phyloP scores from a whole-genome alignment of 176 grass and related monocot species.

The Paspalum vaginatum region DNA sequence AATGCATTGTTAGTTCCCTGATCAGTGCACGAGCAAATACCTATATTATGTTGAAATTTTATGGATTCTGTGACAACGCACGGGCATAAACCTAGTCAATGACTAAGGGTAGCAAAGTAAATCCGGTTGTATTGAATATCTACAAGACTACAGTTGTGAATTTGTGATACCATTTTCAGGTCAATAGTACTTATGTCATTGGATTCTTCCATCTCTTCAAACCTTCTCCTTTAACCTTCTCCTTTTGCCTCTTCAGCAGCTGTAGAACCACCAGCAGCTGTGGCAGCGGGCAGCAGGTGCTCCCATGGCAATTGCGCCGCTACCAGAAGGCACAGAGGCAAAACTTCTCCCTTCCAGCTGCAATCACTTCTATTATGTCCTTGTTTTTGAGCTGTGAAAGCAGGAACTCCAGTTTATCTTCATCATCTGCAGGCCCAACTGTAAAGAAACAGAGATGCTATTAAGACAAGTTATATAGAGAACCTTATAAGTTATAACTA shows the following conservation, averaged over 20 bases:
- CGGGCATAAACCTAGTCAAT: no score
- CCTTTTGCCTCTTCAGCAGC: slow-evolving; percentile 78
- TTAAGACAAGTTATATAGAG: not conserved
- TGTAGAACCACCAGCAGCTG: slow-evolving; percentile 52
- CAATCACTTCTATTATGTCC: slow-evolving; percentile 80
- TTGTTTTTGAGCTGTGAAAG: slow-evolving; percentile 67
- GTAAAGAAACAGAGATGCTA: not conserved
- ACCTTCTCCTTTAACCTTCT: no score
- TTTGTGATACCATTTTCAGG: not conserved
- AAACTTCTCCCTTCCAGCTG: slow-evolving; percentile 76
- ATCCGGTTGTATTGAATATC: no score
- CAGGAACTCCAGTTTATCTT: slow-evolving; percentile 59
- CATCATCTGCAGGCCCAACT: slow-evolving; percentile 70
- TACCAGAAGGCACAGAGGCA: slow-evolving; percentile 69
- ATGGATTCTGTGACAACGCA: no score
- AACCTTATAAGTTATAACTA: no score
- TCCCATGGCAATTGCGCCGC: slow-evolving; percentile 55
- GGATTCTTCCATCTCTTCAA: slow-evolving; percentile 94
- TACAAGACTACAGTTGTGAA: no score
- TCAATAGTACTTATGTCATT: slow-evolving; percentile 57
- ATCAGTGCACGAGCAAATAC: no score
- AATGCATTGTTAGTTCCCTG: no score
- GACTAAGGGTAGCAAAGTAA: no score
- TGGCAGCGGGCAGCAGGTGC: slow-evolving; percentile 54
- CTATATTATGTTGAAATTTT: no score